A percentile compares a stretch with the other conserved stretches of the same genome.
These are phyloP conservation scores for Uronychia binucleata DNA, from an alignment of 73 alveolate genomes.

Conservation along the genomic window DNA sequence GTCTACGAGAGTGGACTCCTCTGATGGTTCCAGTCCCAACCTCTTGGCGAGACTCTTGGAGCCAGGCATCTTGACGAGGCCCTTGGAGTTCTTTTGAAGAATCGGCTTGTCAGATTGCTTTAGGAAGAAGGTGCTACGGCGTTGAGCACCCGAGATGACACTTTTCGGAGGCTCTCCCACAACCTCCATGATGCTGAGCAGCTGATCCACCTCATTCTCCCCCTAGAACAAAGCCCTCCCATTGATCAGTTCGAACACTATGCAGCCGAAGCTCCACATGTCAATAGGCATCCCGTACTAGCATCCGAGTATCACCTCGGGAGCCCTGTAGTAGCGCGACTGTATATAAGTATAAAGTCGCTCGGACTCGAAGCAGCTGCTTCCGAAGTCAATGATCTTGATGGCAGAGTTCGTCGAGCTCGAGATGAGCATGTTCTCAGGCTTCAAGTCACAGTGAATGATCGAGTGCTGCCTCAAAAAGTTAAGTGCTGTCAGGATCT, in stretches of 20 bases:
- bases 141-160: slow-evolving; percentile 30
- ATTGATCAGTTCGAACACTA: slow-evolving; percentile 80
- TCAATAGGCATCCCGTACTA: slow-evolving; percentile 70
- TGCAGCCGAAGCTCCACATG: slow-evolving; percentile 95
- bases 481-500: slow-evolving; percentile 67
- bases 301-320: slow-evolving; percentile 57
- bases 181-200: slow-evolving; percentile 51
- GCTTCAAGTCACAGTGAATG: slow-evolving; percentile 88
- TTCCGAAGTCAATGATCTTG: slow-evolving; percentile 83
- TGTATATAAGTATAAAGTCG: slow-evolving; percentile 85
- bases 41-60: slow-evolving; percentile 2
- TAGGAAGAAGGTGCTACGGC: slow-evolving; percentile 44
- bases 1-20: slow-evolving; percentile 42
- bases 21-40: not conserved
- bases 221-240: slow-evolving; percentile 86
- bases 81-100: slow-evolving; percentile 36
- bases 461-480: slow-evolving; percentile 52
- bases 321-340: slow-evolving; percentile 70
- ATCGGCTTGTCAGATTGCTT: slow-evolving; percentile 32
- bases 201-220: slow-evolving; percentile 66
- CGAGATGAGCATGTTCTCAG: slow-evolving; percentile 76
- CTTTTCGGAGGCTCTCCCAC: slow-evolving; percentile 29
- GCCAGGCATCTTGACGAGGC: slow-evolving; percentile 43
- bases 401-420: slow-evolving; percentile 75
- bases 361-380: slow-evolving; percentile 72